Evolutionary conservation across 2,329 filamentous ascomycete species (phyloP), one percentile per base, ranked within the genome.

Genomic region (Daldinia sp.): DNA sequence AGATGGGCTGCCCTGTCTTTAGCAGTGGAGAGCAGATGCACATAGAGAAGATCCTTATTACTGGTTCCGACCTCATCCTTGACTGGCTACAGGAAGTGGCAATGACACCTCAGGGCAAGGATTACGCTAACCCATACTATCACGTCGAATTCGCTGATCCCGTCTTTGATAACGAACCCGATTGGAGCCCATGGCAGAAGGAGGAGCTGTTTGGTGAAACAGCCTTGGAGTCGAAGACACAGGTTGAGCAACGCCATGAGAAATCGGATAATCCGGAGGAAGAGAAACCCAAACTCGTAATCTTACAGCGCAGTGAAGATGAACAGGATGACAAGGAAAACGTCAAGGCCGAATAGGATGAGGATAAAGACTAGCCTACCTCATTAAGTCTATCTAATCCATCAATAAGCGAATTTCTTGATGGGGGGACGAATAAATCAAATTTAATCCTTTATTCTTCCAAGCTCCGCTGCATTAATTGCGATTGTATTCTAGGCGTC

Each of bases 1-100:
- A 75, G 9, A 79, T 84, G 41, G 89, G 90, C 4, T 90, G 86
- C 66, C 90, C 90, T 3, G 83, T 87, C 64, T 90, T 90, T 75
- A 89, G 89, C n/a, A 85, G 88, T 1, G 89, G 89, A 3, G 86
- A 90, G 64, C 70, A 77, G 1, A 72, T 81, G 30, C 81, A 87
- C 70, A 78, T 78, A 6, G 91, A 96, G 74, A 79, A 81, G 34
- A 83, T 92, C 63, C 82, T 94, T 53, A 79, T 89, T 10, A 74
- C 73, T 9, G 83, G 85, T 0, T 83, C 86, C 65, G 69, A 73
- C 10, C 74, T 79, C 2, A 83, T 91, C 23, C 75, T 92, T 1
- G 75, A 78, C 35, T 93, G 88, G 82, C 79, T 93, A 32, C 77
- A 86, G 49, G 78, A 85, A 34, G 82, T 90, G 10, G 82, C 64